Evolutionary conservation across 1,284 basidiomycete species (phyloP).

Genomic region (Volvariella volvacea): DNA sequence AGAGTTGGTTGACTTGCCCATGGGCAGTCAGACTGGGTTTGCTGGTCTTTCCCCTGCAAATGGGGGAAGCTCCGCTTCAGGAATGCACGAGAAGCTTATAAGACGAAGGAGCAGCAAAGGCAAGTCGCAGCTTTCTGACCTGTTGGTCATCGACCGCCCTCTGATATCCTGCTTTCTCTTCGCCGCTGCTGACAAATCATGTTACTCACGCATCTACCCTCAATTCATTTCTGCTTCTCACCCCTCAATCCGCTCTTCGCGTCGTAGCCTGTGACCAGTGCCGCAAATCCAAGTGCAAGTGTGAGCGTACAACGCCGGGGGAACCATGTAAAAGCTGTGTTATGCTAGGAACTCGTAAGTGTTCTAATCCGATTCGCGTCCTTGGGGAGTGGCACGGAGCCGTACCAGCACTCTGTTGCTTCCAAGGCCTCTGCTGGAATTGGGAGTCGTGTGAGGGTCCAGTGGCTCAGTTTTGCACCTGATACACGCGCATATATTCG

Average conservation of each 20-base stretch:
- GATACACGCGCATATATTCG: too few relatives aligned
- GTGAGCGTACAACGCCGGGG: slow-evolving; percentile 48
- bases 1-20: slow-evolving; percentile 35
- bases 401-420: too few relatives aligned
- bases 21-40: slow-evolving; percentile 11
- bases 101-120: slow-evolving; percentile 65
- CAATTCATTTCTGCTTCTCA: slow-evolving; percentile 5
- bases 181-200: slow-evolving; percentile 6
- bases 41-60: slow-evolving; percentile 5
- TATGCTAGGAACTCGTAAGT: slow-evolving; percentile 62
- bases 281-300: slow-evolving; percentile 76
- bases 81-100: slow-evolving; percentile 38
- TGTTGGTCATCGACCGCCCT: background rate
- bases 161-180: slow-evolving; percentile 11
- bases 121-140: slow-evolving; percentile 13
- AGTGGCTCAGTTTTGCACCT: too few relatives aligned
- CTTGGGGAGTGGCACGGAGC: background rate
- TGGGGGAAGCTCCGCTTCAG: too few relatives aligned
- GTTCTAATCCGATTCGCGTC: slow-evolving; percentile 9
- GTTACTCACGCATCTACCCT: slow-evolving; percentile 5
- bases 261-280: slow-evolving; percentile 70
- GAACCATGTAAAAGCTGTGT: slow-evolving; percentile 68
- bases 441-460: too few relatives aligned
- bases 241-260: slow-evolving; percentile 6
- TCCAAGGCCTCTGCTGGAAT: too few relatives aligned